Evolutionary conservation across 2,329 filamentous ascomycete species (phyloP).

Genomic region (Tolypocladium tropicale): DNA sequence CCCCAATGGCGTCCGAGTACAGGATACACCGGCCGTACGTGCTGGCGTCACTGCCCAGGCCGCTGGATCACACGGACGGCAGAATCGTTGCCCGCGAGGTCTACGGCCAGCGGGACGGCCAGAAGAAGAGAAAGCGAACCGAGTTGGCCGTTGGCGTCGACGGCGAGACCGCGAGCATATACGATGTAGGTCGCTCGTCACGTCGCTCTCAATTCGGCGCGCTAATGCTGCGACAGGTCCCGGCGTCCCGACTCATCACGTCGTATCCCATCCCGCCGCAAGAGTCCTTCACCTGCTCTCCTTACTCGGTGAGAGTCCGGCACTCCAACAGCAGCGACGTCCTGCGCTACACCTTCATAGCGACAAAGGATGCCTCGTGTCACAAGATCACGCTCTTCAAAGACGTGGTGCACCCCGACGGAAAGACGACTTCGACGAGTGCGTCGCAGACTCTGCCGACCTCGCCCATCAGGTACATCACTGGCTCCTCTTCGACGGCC

Average conservation of each 20-base stretch:
- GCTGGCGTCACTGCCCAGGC: constrained; percentile 47
- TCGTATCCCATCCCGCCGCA: constrained; percentile 59
- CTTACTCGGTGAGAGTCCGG: constrained; percentile 46
- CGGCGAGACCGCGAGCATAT: constrained; percentile 55
- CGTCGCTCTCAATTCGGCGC: neutral
- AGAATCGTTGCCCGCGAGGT: constrained; percentile 50
- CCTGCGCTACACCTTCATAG: constrained; percentile 51
- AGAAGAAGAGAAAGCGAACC: constrained; percentile 51
- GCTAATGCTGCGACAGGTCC: constrained; percentile 32
- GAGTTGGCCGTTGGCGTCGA: constrained; percentile 55
- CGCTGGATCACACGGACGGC: constrained; percentile 40
- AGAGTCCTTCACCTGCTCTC: constrained; percentile 51
- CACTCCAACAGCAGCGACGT: constrained; percentile 35
- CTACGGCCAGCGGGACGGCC: constrained; percentile 45
- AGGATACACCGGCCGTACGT: constrained; percentile 56
- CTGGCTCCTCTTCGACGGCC: constrained; percentile 17
- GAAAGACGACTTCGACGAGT: constrained; percentile 41
- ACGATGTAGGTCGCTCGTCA: constrained; percentile 39
- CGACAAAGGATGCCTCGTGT: constrained; percentile 37
- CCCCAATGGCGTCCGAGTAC: constrained; percentile 46
- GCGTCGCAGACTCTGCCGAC: constrained; percentile 31
- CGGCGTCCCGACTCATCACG: constrained; percentile 50
- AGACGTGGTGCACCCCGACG: constrained; percentile 40
- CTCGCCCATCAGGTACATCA: constrained; percentile 24
- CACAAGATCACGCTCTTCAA: constrained; percentile 49